Conservation (phyloP, 2,329 filamentous ascomycete species). For the Didymosphaeria variabile region DNA sequence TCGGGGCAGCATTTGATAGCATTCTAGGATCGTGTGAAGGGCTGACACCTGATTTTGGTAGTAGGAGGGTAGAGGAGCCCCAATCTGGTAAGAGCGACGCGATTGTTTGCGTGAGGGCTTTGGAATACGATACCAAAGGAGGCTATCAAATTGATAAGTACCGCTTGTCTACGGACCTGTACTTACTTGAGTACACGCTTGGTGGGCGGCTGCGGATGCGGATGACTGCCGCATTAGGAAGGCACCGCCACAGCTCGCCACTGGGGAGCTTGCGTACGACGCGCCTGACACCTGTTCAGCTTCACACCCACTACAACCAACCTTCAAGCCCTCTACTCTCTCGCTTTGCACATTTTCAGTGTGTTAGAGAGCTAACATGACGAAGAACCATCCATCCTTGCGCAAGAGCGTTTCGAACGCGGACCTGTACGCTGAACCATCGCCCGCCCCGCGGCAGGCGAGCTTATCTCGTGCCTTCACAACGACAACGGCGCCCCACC, state of each 20-base stretch:
- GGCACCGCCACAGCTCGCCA: constrained; percentile 16
- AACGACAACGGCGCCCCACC: constrained; percentile 39
- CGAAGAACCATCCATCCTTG: constrained; percentile 48
- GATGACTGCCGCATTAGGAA: constrained; percentile 18
- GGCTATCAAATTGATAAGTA: too few species aligned
- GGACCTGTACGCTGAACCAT: constrained; percentile 49
- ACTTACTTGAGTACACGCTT: too few species aligned
- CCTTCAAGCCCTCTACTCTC: not conserved
- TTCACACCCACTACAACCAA: constrained; percentile 2
- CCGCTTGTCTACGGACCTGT: too few species aligned
- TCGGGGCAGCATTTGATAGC: too few species aligned
- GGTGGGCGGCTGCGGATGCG: constrained; percentile 1
- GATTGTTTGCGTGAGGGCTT: too few species aligned
- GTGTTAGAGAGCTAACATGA: constrained; percentile 35
- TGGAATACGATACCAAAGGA: too few species aligned
- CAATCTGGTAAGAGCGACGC: too few species aligned
- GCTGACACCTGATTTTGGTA: too few species aligned
- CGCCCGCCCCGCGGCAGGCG: constrained; percentile 41
- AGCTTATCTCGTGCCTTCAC: constrained; percentile 44
- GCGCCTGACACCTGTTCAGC: constrained; percentile 13
- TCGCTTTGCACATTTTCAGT: not conserved
- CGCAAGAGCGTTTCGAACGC: constrained; percentile 48
- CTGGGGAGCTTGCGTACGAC: constrained; percentile 13
- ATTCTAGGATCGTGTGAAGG: too few species aligned
- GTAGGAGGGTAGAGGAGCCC: too few species aligned